Conservation (phyloP, 495 filamentous ascomycete species). For the Talaromyces borbonicus region DNA sequence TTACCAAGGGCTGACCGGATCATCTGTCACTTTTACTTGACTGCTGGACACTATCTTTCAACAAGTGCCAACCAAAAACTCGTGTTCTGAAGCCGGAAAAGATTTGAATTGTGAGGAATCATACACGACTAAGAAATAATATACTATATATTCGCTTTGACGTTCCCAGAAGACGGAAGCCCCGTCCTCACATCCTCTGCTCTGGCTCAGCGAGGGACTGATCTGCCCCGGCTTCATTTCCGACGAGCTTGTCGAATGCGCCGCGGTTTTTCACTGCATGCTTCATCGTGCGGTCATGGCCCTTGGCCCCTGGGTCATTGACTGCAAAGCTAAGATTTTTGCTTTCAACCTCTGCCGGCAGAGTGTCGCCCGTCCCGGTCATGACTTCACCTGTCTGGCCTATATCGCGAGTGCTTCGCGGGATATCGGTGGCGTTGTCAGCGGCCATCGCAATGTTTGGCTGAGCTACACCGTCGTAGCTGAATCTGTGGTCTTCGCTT, state of each 20-base stretch:
- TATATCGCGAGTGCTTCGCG: constrained; percentile 36
- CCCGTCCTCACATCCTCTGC: too few relatives aligned
- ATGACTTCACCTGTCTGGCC: constrained; percentile 39
- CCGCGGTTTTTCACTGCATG: constrained; percentile 15
- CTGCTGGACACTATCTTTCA: background rate
- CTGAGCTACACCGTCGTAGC: constrained; percentile 21
- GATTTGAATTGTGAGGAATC: too few relatives aligned
- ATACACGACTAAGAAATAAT: too few relatives aligned
- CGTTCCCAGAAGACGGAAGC: background rate
- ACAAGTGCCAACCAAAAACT: too few relatives aligned
- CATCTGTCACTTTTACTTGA: constrained; percentile 21
- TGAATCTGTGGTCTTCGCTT: constrained; percentile 19
- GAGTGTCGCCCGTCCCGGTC: constrained; percentile 39
- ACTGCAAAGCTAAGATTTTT: constrained; percentile 33
- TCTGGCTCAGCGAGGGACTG: constrained; percentile 1
- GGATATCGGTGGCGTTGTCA: constrained; percentile 44
- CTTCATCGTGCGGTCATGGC: constrained; percentile 30
- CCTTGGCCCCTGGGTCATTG: constrained; percentile 26
- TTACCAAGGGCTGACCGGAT: constrained; percentile 27
- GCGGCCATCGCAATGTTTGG: constrained; percentile 33
- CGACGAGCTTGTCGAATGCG: background rate
- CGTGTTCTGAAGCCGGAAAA: too few relatives aligned
- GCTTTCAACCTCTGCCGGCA: constrained; percentile 35
- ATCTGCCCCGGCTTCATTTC: background rate
- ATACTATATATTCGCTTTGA: background rate